Evolutionary conservation across 2,329 filamentous ascomycete species (phyloP).

Genomic region (Elsinoe necatrix): DNA sequence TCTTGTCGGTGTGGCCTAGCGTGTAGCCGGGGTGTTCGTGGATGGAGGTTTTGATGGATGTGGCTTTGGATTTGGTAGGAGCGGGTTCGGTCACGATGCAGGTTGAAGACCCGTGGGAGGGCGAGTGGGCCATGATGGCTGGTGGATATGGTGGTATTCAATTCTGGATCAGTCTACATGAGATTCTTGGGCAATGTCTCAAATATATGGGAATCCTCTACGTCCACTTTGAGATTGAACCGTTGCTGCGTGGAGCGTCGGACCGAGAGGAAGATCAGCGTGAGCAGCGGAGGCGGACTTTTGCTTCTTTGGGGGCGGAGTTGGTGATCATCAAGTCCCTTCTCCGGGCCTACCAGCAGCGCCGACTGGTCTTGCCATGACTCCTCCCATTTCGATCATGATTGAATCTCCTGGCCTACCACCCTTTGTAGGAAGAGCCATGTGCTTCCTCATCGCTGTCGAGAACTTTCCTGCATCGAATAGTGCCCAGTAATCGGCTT

Average conservation of each 20-base stretch:
- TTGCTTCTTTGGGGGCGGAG: conserved; percentile 1
- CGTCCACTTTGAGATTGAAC: background rate
- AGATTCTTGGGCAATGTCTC: background rate
- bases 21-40: background rate
- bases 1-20: background rate
- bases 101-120: conserved; percentile 9
- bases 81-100: conserved; percentile 3
- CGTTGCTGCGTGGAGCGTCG: background rate
- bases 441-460: background rate
- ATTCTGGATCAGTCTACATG: background rate
- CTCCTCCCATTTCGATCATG: background rate
- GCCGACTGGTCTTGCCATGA: background rate
- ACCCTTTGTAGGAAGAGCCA: no score
- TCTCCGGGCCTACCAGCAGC: background rate
- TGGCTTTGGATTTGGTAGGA: background rate
- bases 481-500: background rate
- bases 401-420: background rate
- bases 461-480: background rate
- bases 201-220: background rate
- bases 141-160: background rate
- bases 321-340: background rate
- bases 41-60: conserved; percentile 5
- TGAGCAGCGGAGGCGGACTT: background rate
- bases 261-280: conserved; percentile 11
- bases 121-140: background rate